Percentiles rank a stretch among this genome's conserved stretches.
Conservation (phyloP, 2,329 filamentous ascomycete species). For the Alternaria ventricosa region DNA sequence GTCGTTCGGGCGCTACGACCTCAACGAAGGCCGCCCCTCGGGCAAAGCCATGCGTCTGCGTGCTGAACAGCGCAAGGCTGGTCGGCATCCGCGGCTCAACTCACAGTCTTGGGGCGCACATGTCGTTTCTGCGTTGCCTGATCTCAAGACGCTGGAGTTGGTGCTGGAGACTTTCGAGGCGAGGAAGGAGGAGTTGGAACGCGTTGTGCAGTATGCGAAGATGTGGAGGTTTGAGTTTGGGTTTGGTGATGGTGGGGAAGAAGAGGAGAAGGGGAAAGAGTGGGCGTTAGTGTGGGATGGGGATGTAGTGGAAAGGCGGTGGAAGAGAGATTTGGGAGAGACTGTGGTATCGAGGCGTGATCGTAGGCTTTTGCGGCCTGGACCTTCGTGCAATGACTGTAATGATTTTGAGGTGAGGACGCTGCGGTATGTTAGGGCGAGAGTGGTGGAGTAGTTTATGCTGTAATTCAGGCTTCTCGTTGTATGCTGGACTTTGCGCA, state of each 20-base stretch:
- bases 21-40: constrained; percentile 3
- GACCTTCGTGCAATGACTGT: background rate
- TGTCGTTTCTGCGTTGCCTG: constrained; percentile 17
- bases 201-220: constrained; percentile 35
- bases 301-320: constrained; percentile 21
- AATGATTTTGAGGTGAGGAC: constrained; percentile 11
- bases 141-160: constrained; percentile 28
- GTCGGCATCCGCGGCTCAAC: constrained; percentile 4
- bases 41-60: constrained; percentile 22
- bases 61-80: constrained; percentile 23
- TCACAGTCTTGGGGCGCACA: constrained; percentile 18
- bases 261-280: background rate
- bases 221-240: constrained; percentile 39
- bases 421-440: constrained; percentile 7
- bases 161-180: constrained; percentile 35
- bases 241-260: constrained; percentile 1
- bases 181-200: constrained; percentile 34
- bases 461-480: background rate
- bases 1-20: constrained; percentile 4
- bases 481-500: background rate
- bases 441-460: background rate
- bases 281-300: constrained; percentile 34
- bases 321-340: constrained; percentile 5
- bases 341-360: background rate
- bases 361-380: background rate